Conservation (phyloP, 1,284 basidiomycete species). For the Leccinum griseonigrum region DNA sequence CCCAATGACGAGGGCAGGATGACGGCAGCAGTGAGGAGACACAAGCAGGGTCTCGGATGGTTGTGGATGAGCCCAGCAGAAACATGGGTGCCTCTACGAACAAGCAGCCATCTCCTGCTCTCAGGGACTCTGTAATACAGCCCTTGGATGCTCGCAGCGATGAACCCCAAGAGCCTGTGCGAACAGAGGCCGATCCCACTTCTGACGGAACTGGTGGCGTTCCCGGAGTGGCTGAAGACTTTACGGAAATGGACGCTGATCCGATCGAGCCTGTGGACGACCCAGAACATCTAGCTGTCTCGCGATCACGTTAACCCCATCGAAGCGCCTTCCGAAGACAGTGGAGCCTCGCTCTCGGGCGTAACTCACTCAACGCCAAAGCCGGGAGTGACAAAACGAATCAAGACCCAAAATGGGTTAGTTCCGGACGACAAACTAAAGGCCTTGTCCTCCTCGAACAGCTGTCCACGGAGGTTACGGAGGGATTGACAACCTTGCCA, state of each 20-base stretch:
- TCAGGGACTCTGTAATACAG: not conserved
- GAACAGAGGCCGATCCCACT: not conserved
- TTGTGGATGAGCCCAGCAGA: conserved; percentile 10
- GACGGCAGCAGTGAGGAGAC: conserved; percentile 18
- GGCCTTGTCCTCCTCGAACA: conserved; percentile 19
- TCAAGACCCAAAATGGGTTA: conserved; percentile 37
- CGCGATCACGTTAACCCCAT: conserved; percentile 25
- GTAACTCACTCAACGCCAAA: conserved; percentile 22
- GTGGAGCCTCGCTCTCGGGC: not conserved
- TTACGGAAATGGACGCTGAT: conserved; percentile 22
- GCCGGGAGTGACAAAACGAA: conserved; percentile 33
- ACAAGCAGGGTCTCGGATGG: conserved; percentile 21
- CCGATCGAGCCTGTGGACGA: conserved; percentile 37
- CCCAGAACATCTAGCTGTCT: conserved; percentile 12
- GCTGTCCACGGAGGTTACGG: not conserved
- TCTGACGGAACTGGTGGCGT: not conserved
- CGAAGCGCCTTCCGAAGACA: conserved; percentile 20
- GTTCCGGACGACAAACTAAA: conserved; percentile 16
- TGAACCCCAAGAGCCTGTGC: not conserved
- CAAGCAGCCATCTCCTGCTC: not conserved
- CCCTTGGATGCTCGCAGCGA: not conserved
- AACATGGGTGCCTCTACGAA: conserved; percentile 1
- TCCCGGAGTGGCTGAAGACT: not conserved
- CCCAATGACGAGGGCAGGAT: not conserved
- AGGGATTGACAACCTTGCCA: conserved; percentile 4